A percentile compares a stretch with the other conserved stretches of the same genome.
phyloP scores from a whole-genome alignment of 2,329 filamentous ascomycete species.

The Cadophora sp. region DNA sequence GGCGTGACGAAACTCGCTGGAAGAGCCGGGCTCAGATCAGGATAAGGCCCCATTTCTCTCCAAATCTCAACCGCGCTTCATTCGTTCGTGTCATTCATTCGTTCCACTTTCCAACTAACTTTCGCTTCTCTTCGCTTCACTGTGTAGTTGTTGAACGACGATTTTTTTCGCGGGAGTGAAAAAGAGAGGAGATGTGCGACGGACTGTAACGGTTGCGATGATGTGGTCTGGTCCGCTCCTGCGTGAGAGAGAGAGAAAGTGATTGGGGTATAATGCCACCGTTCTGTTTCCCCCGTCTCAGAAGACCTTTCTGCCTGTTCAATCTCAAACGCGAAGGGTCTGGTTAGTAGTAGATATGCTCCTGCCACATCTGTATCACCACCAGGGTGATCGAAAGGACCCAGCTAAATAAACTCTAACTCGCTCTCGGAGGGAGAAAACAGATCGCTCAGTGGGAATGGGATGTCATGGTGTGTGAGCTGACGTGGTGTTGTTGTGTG shows the following conservation, averaged over 20 bases:
- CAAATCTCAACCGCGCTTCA: conserved; percentile 1
- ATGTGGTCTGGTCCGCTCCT: conserved; percentile 10
- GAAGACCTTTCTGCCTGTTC: conserved; percentile 29
- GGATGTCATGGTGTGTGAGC: conserved; percentile 14
- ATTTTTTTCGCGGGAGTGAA: background rate
- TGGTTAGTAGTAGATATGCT: conserved; percentile 14
- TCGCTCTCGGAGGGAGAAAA: conserved; percentile 2
- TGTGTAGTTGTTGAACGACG: background rate
- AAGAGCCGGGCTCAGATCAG: conserved; percentile 27
- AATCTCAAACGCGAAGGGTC: conserved; percentile 29
- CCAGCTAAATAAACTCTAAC: background rate
- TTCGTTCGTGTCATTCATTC: conserved; percentile 17
- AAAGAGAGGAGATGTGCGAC: conserved; percentile 15
- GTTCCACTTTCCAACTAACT: too few relatives aligned
- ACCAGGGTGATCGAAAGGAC: background rate
- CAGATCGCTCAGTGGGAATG: conserved; percentile 1
- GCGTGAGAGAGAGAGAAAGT: background rate
- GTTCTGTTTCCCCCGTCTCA: conserved; percentile 27
- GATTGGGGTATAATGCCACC: background rate
- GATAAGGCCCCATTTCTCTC: conserved; percentile 24
- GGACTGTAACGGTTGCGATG: conserved; percentile 16
- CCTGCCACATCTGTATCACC: conserved; percentile 11
- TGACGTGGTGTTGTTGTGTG: conserved; percentile 2
- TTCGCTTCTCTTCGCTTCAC: background rate
- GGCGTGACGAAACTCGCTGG: conserved; percentile 21